Base-by-base conservation (phyloP, 306 rosid species). In the Albizia julibrissin region DNA sequence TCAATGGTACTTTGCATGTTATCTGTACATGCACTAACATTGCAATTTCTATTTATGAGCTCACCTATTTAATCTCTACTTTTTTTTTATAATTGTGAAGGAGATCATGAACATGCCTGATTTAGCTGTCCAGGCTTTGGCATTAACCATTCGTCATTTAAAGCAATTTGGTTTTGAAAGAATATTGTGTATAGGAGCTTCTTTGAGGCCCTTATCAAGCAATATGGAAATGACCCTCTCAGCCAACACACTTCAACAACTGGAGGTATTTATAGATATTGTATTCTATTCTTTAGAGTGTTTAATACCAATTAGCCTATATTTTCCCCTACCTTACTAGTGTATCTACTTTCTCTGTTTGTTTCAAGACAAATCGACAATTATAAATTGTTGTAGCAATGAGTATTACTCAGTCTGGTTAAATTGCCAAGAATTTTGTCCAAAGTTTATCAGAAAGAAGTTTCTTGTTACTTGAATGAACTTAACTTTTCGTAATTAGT, bases 121-220 rank as follows among this genome's bases (percentile, higher is more conserved):
- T 83, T 83, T 92, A 87, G 92, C 88, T 22, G 84, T 95, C 84
- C 95, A 89, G 87, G 98, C 97, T 74, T 81, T 95, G 88, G 98
- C 98, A 81, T 86, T 95, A 81, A 89, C 91, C 39, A 87, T 89
- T 76, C 91, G 85, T 70, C 92, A 95, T 83, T 88, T 95, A 79
- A 93, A 91, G 86, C 94, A 90, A 79, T 95, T 92, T 81, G 96
- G 99, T 83, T 91, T 95, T 76, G 96, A 95, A 87, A 91, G 91
- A 80, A 82, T 91, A 66, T 44, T 95, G 80, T 83, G 82, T 79
- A 84, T 85, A 34, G 94, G 98, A 77, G 88, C 90, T 87, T 89
- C 94, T 82, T 87, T 95, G 78, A 92, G 96, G 88, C 97, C 99
- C 67, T 87, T 92, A 59, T 88, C 93, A 82, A 89, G 86, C 92